phyloP scores from a whole-genome alignment of 768 basidiomycete genomes.

The Coprinopsis marcescibilis region DNA sequence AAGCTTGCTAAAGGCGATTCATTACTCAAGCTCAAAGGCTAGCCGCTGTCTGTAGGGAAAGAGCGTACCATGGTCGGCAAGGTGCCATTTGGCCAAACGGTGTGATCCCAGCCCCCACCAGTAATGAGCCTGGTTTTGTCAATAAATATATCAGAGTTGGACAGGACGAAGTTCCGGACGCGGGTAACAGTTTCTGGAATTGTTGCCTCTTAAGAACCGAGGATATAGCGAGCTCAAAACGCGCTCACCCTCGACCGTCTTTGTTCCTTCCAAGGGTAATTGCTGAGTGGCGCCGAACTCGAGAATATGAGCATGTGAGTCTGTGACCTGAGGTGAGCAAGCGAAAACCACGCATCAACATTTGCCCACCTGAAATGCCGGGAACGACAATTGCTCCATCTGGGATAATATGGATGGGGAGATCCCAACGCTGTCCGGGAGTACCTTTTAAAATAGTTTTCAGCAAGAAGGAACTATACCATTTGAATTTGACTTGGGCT shows the following conservation, averaged over 20 bases:
- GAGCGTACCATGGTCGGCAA: slow-evolving; percentile 63
- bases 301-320: slow-evolving; percentile 75
- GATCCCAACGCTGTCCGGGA: slow-evolving; percentile 10
- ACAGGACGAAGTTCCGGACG: slow-evolving; percentile 55
- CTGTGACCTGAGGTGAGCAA: slow-evolving; percentile 27
- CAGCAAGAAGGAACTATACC: slow-evolving; percentile 23
- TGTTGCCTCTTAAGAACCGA: neutral
- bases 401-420: slow-evolving; percentile 41
- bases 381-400: slow-evolving; percentile 62
- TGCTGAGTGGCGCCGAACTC: slow-evolving; percentile 68
- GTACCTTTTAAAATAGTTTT: slow-evolving; percentile 17
- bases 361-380: slow-evolving; percentile 58
- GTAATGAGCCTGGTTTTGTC: slow-evolving; percentile 61
- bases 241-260: slow-evolving; percentile 47
- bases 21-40: slow-evolving; percentile 12
- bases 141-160: slow-evolving; percentile 48
- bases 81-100: slow-evolving; percentile 50
- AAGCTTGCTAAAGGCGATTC: slow-evolving; percentile 52
- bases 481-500: slow-evolving; percentile 40
- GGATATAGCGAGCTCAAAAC: neutral
- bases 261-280: slow-evolving; percentile 59
- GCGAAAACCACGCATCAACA: neutral
- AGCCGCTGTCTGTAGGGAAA: neutral
- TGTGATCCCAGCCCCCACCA: slow-evolving; percentile 93
- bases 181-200: slow-evolving; percentile 54